phyloP scores from a whole-genome alignment of 148 eudicot species.

The Rhododendron williamsianum region DNA sequence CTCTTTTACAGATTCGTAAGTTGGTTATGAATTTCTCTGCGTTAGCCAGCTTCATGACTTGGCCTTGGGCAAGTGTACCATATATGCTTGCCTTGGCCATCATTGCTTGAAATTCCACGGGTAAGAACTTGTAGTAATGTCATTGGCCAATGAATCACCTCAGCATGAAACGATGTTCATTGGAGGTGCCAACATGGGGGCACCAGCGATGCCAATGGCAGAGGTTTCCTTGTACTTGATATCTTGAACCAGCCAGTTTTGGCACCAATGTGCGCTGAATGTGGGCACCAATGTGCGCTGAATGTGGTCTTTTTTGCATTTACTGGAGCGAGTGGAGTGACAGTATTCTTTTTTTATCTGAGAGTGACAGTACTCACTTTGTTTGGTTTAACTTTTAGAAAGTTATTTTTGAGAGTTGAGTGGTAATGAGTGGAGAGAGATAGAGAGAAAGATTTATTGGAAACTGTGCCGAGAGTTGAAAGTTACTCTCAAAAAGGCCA shows the following conservation, averaged over 20 bases:
- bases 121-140: background rate
- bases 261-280: background rate
- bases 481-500: no score
- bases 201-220: background rate
- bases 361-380: background rate
- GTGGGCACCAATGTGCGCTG: background rate
- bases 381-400: no score
- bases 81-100: background rate
- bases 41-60: background rate
- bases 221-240: background rate
- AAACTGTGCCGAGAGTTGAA: no score
- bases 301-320: background rate
- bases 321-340: background rate
- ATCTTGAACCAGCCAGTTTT: background rate
- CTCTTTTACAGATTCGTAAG: background rate
- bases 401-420: no score
- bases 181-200: background rate
- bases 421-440: no score
- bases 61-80: background rate
- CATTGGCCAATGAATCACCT: background rate
- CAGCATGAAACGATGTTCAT: background rate
- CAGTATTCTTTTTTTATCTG: background rate
- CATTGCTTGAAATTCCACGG: background rate
- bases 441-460: no score
- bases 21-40: background rate